Evolutionary conservation across 2,329 filamentous ascomycete genomes (phyloP).

Genomic region (Zasmidium cellare): DNA sequence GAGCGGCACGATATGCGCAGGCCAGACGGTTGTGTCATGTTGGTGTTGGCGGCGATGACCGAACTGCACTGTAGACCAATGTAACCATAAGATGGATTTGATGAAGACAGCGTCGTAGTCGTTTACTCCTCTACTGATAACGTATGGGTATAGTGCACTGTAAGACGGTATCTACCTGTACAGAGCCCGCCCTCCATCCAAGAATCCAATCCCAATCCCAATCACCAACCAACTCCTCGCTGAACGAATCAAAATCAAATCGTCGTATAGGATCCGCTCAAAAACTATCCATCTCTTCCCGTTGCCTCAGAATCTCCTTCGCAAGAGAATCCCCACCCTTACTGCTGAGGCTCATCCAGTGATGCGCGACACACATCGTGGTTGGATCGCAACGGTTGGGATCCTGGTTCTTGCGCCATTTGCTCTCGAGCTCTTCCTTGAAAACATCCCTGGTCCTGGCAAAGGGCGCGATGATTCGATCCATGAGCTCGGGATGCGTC

Average conservation of each 20-base stretch:
- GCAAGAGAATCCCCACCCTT: slow-evolving; percentile 84
- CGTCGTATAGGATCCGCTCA: slow-evolving; percentile 4
- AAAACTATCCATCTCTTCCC: slow-evolving; percentile 59
- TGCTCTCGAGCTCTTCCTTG: slow-evolving; percentile 79
- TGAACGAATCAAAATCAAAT: background rate
- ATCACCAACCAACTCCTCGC: slow-evolving; percentile 1
- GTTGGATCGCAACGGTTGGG: slow-evolving; percentile 73
- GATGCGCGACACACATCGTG: slow-evolving; percentile 89
- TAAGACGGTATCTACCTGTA: slow-evolving; percentile 9
- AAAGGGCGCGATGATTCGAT: slow-evolving; percentile 77
- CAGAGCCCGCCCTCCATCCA: background rate
- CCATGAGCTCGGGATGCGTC: slow-evolving; percentile 82
- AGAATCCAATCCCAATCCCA: background rate
- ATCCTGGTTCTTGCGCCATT: slow-evolving; percentile 58
- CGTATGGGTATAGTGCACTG: slow-evolving; percentile 10
- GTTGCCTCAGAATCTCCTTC: slow-evolving; percentile 75
- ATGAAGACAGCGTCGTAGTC: too few relatives aligned
- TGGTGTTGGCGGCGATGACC: background rate
- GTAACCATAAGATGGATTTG: background rate
- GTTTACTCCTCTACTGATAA: too few relatives aligned
- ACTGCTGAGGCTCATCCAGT: slow-evolving; percentile 94
- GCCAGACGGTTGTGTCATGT: too few relatives aligned
- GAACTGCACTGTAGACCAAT: background rate
- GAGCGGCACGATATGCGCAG: too few relatives aligned
- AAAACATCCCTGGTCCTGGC: slow-evolving; percentile 86